Evolutionary conservation across 2,329 filamentous ascomycete species (phyloP).

Genomic region (Raffaelea arxii): DNA sequence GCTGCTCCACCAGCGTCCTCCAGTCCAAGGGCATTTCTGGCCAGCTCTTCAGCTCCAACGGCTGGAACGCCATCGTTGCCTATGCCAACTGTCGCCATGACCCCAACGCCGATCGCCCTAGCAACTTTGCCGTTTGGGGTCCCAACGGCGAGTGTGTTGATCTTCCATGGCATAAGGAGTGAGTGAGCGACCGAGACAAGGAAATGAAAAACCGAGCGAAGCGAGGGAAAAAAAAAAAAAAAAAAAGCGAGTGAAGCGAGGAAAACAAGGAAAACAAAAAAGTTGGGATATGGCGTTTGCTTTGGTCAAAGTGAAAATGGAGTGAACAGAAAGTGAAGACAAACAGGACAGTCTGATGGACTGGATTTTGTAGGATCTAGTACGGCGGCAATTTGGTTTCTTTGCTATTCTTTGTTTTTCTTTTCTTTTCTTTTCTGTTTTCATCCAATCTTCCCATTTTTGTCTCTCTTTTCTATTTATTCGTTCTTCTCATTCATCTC

Average conservation of each 20-base stretch:
- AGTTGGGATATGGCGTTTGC: not conserved
- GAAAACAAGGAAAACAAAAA: not conserved
- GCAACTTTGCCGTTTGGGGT: not conserved
- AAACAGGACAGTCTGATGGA: no score
- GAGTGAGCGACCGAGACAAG: not conserved
- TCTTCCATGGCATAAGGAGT: not conserved
- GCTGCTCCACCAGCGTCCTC: slow-evolving; percentile 2
- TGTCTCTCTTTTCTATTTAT: no score
- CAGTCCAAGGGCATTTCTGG: slow-evolving; percentile 5
- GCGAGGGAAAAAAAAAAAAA: not conserved
- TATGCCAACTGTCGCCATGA: slow-evolving; percentile 8
- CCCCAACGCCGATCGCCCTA: slow-evolving; percentile 1
- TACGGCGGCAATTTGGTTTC: not conserved
- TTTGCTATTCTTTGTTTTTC: not conserved
- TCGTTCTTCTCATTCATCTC: no score
- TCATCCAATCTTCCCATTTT: not conserved
- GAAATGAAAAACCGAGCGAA: not conserved
- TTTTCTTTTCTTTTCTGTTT: not conserved
- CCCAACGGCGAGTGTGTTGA: slow-evolving; percentile 4
- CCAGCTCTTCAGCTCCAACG: slow-evolving; percentile 5
- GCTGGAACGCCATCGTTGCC: slow-evolving; percentile 6
- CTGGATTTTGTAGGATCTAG: no score
- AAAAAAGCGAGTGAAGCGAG: not conserved
- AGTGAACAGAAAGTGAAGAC: not conserved
- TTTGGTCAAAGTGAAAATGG: no score